Conservation (phyloP, 1,139 yeast genomes). For the Cylindricascospora bacillispora region DNA sequence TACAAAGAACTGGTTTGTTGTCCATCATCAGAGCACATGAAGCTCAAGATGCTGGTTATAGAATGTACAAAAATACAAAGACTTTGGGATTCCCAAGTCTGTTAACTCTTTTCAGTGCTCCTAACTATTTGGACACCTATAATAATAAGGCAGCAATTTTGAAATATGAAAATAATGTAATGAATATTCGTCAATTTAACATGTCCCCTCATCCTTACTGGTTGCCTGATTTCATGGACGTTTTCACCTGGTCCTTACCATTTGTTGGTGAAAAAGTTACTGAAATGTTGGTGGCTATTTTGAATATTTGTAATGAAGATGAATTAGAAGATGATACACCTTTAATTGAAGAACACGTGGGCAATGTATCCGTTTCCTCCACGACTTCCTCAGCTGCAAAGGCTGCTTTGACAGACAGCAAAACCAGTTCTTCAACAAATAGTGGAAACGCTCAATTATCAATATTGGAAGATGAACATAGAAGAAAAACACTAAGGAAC, state of each 20-base stretch:
- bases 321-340: slow-evolving; percentile 55
- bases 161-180: slow-evolving; percentile 79
- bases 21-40: slow-evolving; percentile 92
- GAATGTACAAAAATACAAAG: slow-evolving; percentile 82
- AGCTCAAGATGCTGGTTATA: slow-evolving; percentile 94
- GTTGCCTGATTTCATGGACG: slow-evolving; percentile 96
- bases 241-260: slow-evolving; percentile 94
- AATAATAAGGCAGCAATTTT: slow-evolving; percentile 94
- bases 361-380: slow-evolving; percentile 1
- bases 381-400: slow-evolving; percentile 1
- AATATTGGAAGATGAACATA: slow-evolving; percentile 22
- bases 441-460: slow-evolving; percentile 4
- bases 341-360: slow-evolving; percentile 12
- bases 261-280: slow-evolving; percentile 96
- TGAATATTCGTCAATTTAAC: slow-evolving; percentile 93
- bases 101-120: slow-evolving; percentile 89
- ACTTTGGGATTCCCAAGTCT: slow-evolving; percentile 88
- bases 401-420: slow-evolving; percentile 1
- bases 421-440: not conserved
- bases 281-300: slow-evolving; percentile 81
- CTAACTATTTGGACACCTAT: slow-evolving; percentile 86
- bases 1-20: slow-evolving; percentile 66
- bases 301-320: slow-evolving; percentile 91
- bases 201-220: slow-evolving; percentile 93
- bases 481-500: slow-evolving; percentile 54